A percentile compares a stretch with the other conserved stretches of the same genome.
Evolutionary conservation across 2,329 filamentous ascomycete genomes (phyloP).

Genomic region (Phialophora tarda): DNA sequence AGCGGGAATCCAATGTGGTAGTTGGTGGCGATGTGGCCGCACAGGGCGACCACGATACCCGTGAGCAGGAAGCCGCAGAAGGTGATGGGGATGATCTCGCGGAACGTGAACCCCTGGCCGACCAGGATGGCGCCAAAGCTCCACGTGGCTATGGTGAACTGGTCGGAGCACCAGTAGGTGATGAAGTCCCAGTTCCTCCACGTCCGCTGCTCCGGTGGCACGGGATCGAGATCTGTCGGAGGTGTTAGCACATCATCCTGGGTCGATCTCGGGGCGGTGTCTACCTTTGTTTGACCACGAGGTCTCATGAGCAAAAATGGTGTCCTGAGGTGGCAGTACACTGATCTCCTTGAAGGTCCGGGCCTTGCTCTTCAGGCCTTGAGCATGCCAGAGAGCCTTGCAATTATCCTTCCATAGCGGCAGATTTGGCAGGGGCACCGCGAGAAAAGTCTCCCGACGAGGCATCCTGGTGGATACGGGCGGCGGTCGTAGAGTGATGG

Average conservation of each 20-base stretch:
- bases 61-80: conserved; percentile 3
- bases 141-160: conserved; percentile 23
- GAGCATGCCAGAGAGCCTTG: neutral
- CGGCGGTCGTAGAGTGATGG: no score
- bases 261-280: no score
- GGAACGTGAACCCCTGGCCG: conserved; percentile 5
- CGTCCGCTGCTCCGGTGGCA: conserved; percentile 27
- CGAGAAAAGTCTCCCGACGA: conserved; percentile 6
- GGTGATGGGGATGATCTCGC: conserved; percentile 26
- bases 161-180: conserved; percentile 28
- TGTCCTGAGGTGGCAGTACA: no score
- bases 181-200: conserved; percentile 29
- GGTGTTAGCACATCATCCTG: neutral
- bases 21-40: neutral
- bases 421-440: conserved; percentile 4
- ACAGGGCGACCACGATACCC: neutral
- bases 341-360: no score
- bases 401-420: conserved; percentile 8
- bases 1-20: no score
- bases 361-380: no score
- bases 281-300: no score
- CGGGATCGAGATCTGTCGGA: conserved; percentile 52
- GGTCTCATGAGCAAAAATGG: no score
- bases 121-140: conserved; percentile 4
- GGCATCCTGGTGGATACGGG: neutral